Percentiles rank a stretch among this genome's conserved stretches.
phyloP scores from a whole-genome alignment of 257 asterid species.

The Phtheirospermum japonicum region DNA sequence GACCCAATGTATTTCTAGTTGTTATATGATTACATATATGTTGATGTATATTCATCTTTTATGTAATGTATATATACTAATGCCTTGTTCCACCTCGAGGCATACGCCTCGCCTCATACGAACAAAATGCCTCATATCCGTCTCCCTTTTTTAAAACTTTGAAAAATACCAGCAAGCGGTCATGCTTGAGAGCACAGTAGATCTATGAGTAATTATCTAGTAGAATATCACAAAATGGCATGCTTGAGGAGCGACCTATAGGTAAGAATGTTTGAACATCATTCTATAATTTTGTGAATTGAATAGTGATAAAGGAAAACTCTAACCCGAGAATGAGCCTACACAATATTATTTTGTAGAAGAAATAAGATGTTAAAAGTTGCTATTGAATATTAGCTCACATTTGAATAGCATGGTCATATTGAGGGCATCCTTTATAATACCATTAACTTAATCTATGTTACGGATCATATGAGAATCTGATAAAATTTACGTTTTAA shows the following conservation, averaged over 20 bases:
- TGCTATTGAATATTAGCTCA: background rate
- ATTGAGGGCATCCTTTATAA: constrained; percentile 5
- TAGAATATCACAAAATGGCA: background rate
- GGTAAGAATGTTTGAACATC: background rate
- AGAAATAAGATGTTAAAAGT: constrained; percentile 15
- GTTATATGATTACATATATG: background rate
- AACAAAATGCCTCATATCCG: no score
- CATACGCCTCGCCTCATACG: no score
- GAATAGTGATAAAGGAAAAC: constrained; percentile 1
- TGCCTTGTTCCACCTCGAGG: no score
- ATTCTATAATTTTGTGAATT: background rate
- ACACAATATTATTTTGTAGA: background rate
- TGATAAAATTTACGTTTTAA: background rate
- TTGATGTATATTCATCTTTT: background rate
- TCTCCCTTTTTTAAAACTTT: no score
- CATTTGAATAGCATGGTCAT: constrained; percentile 3
- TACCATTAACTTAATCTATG: constrained; percentile 5
- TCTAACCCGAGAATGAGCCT: constrained; percentile 1
- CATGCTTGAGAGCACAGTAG: constrained; percentile 2
- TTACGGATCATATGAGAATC: constrained; percentile 16
- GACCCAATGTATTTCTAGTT: no score
- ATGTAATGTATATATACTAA: no score
- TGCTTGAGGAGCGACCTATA: constrained; percentile 12
- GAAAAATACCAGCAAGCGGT: constrained; percentile 5
- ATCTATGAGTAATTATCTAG: background rate